Percentiles rank a stretch among this genome's conserved stretches.
Evolutionary conservation across 257 asterid genomes (phyloP).

Genomic region (Vinca minor): DNA sequence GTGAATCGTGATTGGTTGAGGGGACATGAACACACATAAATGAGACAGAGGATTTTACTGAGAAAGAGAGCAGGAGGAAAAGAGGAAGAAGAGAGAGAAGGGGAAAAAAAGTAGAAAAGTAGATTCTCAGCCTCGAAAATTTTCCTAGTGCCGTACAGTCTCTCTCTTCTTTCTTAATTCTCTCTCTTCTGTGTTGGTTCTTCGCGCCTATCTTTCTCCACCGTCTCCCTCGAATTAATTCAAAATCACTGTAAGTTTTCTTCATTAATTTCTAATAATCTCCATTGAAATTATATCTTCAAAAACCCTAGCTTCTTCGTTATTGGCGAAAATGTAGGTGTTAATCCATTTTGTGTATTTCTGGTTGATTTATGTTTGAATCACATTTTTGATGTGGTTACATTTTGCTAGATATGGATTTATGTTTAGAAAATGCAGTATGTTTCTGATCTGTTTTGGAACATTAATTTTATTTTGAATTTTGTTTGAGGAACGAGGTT

Average conservation of each 20-base stretch:
- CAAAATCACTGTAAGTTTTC: constrained; percentile 33
- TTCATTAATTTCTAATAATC: not conserved
- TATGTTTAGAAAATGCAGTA: constrained; percentile 12
- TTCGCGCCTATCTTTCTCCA: constrained; percentile 35
- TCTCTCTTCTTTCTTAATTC: not conserved
- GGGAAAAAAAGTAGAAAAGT: too few relatives aligned
- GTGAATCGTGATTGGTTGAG: too few relatives aligned
- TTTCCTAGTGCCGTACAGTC: constrained; percentile 33
- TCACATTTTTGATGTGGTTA: constrained; percentile 10
- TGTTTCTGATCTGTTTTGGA: constrained; percentile 28
- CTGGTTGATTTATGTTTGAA: not conserved
- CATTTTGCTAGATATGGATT: constrained; percentile 10
- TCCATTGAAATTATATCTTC: constrained; percentile 15
- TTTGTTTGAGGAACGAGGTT: constrained; percentile 24
- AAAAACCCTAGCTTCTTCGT: constrained; percentile 24
- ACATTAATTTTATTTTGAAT: not conserved
- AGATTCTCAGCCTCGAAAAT: too few relatives aligned
- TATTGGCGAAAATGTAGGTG: constrained; percentile 7
- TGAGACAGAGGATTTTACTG: too few relatives aligned
- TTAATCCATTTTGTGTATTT: not conserved
- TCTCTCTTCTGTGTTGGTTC: constrained; percentile 34
- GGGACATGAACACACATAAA: too few relatives aligned
- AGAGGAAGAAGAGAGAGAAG: too few relatives aligned
- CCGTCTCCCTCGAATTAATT: constrained; percentile 27
- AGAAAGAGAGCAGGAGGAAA: too few relatives aligned